A percentile compares a stretch with the other conserved stretches of the same genome.
These are phyloP conservation scores for Plasmodium vivax DNA, from an alignment of 169 alveolate species.

Conservation along the genomic window DNA sequence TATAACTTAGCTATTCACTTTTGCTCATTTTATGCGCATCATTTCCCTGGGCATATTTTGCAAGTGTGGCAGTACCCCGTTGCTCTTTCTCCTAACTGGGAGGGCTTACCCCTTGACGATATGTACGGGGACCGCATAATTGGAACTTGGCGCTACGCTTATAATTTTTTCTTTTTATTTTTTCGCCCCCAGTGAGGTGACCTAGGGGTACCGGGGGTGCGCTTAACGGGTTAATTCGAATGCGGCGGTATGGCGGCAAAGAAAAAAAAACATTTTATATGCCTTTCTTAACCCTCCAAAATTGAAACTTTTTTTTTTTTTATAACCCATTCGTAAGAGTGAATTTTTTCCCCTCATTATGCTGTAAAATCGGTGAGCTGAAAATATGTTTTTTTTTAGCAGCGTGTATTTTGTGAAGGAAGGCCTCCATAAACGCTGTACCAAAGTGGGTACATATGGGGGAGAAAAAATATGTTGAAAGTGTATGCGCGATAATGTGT, in stretches of 20 bases:
- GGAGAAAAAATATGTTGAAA: no score
- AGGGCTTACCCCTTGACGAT: neutral
- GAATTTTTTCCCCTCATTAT: neutral
- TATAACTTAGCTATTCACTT: neutral
- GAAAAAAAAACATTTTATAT: neutral
- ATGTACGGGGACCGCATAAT: neutral
- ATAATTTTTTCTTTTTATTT: neutral
- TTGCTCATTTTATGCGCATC: neutral
- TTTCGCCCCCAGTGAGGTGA: neutral
- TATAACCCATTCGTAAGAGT: neutral
- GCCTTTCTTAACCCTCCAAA: neutral
- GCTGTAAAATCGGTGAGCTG: neutral
- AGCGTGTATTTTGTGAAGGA: neutral
- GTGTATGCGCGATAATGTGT: neutral
- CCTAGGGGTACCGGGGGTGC: neutral
- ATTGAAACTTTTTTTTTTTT: neutral
- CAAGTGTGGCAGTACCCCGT: neutral
- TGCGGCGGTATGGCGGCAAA: neutral
- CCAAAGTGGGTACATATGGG: neutral
- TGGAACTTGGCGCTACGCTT: neutral
- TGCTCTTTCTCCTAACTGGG: neutral
- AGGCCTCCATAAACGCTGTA: neutral
- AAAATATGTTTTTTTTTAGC: neutral
- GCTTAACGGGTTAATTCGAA: neutral
- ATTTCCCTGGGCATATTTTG: neutral